A percentile compares a stretch with the other conserved stretches of the same genome.
Evolutionary conservation across 23 red algal genomes (phyloP).

Genomic region (Cyanidioschyzon merolae): DNA sequence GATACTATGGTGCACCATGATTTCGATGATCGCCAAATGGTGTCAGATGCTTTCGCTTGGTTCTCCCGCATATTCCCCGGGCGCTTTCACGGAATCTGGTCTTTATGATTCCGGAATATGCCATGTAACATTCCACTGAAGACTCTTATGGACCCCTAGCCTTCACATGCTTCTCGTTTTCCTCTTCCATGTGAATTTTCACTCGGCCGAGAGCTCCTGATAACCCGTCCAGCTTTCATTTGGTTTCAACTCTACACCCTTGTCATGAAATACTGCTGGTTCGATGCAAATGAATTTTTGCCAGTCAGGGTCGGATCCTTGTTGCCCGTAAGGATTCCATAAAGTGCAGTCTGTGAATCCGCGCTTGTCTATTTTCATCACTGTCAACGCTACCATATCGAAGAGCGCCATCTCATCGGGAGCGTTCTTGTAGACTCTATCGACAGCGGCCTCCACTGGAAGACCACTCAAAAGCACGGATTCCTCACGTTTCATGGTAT

Average conservation of each 20-base stretch:
- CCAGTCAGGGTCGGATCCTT: slow-evolving; percentile 88
- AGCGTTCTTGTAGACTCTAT: slow-evolving; percentile 57
- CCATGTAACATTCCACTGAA: too few relatives aligned
- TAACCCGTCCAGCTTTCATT: slow-evolving; percentile 81
- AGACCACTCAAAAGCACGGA: slow-evolving; percentile 50
- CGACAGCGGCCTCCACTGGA: slow-evolving; percentile 45
- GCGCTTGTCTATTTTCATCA: slow-evolving; percentile 84
- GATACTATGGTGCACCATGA: too few relatives aligned
- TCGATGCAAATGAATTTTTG: slow-evolving; percentile 90
- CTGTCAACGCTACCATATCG: slow-evolving; percentile 59
- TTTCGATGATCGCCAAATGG: too few relatives aligned
- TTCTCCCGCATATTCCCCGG: too few relatives aligned
- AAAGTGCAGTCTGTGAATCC: slow-evolving; percentile 65
- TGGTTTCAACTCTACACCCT: slow-evolving; percentile 42
- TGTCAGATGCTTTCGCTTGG: too few relatives aligned
- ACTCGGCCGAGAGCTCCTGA: slow-evolving; percentile 77
- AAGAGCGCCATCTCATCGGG: slow-evolving; percentile 84
- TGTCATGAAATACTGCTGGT: slow-evolving; percentile 58
- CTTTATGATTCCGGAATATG: too few relatives aligned
- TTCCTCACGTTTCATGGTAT: slow-evolving; percentile 30
- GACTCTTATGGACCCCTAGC: too few relatives aligned
- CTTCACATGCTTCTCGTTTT: too few relatives aligned
- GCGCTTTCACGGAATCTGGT: too few relatives aligned
- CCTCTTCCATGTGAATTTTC: too few relatives aligned
- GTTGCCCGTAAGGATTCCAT: slow-evolving; percentile 89